Conservation (phyloP, 2,329 filamentous ascomycete genomes). For the Exserohilum rostratum region DNA sequence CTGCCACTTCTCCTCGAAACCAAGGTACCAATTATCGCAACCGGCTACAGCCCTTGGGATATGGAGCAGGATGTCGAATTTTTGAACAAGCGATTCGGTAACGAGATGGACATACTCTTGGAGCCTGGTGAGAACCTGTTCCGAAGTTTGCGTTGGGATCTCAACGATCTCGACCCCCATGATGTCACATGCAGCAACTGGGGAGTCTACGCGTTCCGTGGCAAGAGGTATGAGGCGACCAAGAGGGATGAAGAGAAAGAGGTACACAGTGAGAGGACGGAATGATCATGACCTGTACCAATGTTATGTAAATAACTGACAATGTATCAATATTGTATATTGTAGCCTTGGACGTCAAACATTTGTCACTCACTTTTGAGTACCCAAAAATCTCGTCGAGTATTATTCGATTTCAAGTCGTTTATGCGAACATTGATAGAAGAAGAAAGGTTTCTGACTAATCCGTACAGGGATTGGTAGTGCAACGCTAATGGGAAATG, state of each 20-base stretch:
- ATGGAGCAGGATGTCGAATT: constrained; percentile 92
- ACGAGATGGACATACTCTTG: constrained; percentile 90
- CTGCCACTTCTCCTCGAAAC: constrained; percentile 90
- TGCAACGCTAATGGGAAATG: not conserved
- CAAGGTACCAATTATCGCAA: constrained; percentile 91
- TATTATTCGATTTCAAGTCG: too few species aligned
- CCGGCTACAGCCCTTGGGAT: constrained; percentile 94
- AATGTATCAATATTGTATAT: constrained; percentile 8
- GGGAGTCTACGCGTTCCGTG: constrained; percentile 96
- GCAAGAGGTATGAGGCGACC: constrained; percentile 85
- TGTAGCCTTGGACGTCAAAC: not conserved
- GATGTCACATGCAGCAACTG: constrained; percentile 96
- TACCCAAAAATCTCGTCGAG: too few species aligned
- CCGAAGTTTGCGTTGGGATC: constrained; percentile 91
- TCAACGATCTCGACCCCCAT: constrained; percentile 93
- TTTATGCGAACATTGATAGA: too few species aligned
- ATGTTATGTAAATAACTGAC: constrained; percentile 3
- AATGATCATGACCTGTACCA: constrained; percentile 12
- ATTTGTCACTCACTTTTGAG: too few species aligned
- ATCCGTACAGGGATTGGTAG: not conserved
- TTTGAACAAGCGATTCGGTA: constrained; percentile 82
- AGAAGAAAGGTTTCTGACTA: too few species aligned
- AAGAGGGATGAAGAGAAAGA: constrained; percentile 55
- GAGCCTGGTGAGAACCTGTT: constrained; percentile 94
- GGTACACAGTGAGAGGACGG: constrained; percentile 43